Evolutionary conservation across 352 stramenopile species (phyloP).

Genomic region (Phytophthora pinifolia): DNA sequence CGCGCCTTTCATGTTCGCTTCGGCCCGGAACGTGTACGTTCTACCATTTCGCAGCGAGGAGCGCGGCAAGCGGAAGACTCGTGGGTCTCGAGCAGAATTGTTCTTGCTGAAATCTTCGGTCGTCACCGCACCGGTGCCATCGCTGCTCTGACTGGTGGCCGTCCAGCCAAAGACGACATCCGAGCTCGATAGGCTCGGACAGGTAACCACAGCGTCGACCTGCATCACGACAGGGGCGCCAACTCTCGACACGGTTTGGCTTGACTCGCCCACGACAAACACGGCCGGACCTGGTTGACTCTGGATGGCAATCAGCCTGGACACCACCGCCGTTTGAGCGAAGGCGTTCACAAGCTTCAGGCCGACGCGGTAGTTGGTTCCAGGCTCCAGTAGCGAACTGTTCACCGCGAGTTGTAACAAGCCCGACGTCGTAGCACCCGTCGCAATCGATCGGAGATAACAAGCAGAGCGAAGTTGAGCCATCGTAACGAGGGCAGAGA

Average conservation of each 20-base stretch:
- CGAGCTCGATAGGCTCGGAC: slow-evolving; percentile 33
- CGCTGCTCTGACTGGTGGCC: slow-evolving; percentile 19
- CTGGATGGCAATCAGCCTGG: slow-evolving; percentile 39
- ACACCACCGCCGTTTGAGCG: slow-evolving; percentile 22
- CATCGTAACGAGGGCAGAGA: slow-evolving; percentile 38
- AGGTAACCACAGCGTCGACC: slow-evolving; percentile 48
- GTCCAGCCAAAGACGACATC: slow-evolving; percentile 56
- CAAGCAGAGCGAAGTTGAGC: slow-evolving; percentile 51
- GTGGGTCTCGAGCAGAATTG: slow-evolving; percentile 64
- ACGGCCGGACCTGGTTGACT: slow-evolving; percentile 47
- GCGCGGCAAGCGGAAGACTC: slow-evolving; percentile 50
- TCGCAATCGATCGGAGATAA: slow-evolving; percentile 43
- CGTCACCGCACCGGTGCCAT: slow-evolving; percentile 4
- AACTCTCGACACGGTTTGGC: slow-evolving; percentile 34
- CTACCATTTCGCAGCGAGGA: slow-evolving; percentile 35
- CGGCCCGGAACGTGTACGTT: slow-evolving; percentile 60
- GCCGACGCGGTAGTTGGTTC: slow-evolving; percentile 45
- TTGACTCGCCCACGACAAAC: slow-evolving; percentile 48
- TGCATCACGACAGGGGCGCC: slow-evolving; percentile 44
- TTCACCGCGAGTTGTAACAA: slow-evolving; percentile 44
- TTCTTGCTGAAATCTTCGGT: slow-evolving; percentile 41
- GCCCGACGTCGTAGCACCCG: slow-evolving; percentile 21
- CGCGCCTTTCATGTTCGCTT: slow-evolving; percentile 44
- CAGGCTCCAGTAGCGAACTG: slow-evolving; percentile 39
- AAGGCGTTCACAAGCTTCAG: slow-evolving; percentile 68